These are phyloP conservation scores for Candida namnaoensis DNA, from an alignment of 805 yeast genomes.

Conservation along the genomic window DNA sequence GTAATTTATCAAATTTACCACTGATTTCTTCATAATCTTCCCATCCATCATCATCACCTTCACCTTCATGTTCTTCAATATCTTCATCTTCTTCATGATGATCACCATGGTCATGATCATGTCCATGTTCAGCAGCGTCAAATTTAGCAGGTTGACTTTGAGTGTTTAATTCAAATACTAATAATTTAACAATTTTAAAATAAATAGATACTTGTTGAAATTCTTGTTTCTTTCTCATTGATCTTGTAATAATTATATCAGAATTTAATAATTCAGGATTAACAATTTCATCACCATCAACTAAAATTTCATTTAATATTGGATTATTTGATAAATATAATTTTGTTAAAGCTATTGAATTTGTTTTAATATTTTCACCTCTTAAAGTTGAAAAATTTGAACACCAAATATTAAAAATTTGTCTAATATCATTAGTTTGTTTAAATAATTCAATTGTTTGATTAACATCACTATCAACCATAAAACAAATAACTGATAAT, in stretches of 20 bases:
- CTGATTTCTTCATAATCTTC: conserved; percentile 69
- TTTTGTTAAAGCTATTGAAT: conserved; percentile 62
- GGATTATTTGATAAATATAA: conserved; percentile 47
- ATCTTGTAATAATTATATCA: conserved; percentile 73
- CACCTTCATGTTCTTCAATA: conserved; percentile 51
- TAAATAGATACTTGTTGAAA: conserved; percentile 63
- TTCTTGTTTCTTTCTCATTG: conserved; percentile 58
- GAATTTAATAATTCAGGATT: conserved; percentile 33
- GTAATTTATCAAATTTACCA: conserved; percentile 53
- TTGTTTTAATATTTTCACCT: conserved; percentile 65
- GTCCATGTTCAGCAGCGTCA: conserved; percentile 1
- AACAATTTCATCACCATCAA: conserved; percentile 72
- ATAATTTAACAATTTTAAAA: conserved; percentile 62
- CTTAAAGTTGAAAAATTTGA: conserved; percentile 71
- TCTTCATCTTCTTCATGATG: conserved; percentile 15
- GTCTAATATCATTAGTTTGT: conserved; percentile 30
- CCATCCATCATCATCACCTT: conserved; percentile 66
- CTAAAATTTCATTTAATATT: conserved; percentile 35
- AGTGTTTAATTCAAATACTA: conserved; percentile 59
- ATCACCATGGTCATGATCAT: conserved; percentile 1
- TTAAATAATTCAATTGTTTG: conserved; percentile 58
- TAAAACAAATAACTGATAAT: conserved; percentile 63
- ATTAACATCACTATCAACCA: conserved; percentile 53
- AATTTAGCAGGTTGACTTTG: conserved; percentile 48
- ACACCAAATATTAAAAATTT: conserved; percentile 75